A percentile compares a stretch with the other conserved stretches of the same genome.
Conservation (phyloP, 805 yeast species). For the Candida adriatica region DNA sequence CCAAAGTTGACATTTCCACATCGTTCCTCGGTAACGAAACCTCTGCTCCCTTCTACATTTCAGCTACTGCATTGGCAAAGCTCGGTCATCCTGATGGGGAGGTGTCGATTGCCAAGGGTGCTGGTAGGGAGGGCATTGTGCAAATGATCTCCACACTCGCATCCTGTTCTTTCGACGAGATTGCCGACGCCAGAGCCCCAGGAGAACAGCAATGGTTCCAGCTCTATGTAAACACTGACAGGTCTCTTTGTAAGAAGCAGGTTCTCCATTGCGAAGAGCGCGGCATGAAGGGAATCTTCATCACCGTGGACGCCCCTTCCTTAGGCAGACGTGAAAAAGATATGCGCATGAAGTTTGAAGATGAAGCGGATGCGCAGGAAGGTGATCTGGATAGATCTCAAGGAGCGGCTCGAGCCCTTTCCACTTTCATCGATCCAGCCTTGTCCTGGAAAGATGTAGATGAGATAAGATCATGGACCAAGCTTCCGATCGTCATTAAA, state of each 20-base stretch:
- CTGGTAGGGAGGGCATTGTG: slow-evolving; percentile 59
- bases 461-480: slow-evolving; percentile 47
- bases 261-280: slow-evolving; percentile 66
- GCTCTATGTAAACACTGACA: slow-evolving; percentile 73
- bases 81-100: slow-evolving; percentile 95
- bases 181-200: slow-evolving; percentile 58
- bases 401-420: slow-evolving; percentile 84
- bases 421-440: slow-evolving; percentile 74
- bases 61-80: slow-evolving; percentile 90
- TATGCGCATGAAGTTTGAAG: slow-evolving; percentile 54
- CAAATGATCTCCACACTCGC: slow-evolving; percentile 95
- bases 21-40: slow-evolving; percentile 67
- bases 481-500: slow-evolving; percentile 64
- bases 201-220: slow-evolving; percentile 85
- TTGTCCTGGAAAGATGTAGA: slow-evolving; percentile 60
- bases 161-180: slow-evolving; percentile 82
- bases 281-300: slow-evolving; percentile 76
- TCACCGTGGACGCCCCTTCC: slow-evolving; percentile 91
- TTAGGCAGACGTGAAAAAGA: slow-evolving; percentile 90
- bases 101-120: slow-evolving; percentile 75
- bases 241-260: slow-evolving; percentile 51
- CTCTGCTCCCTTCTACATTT: slow-evolving; percentile 75
- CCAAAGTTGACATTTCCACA: slow-evolving; percentile 61
- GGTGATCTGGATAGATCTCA: slow-evolving; percentile 55
- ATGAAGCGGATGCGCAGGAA: slow-evolving; percentile 41